Evolutionary conservation across 192 early-diverging fungal species (phyloP).

Genomic region (Linderina pennispora): DNA sequence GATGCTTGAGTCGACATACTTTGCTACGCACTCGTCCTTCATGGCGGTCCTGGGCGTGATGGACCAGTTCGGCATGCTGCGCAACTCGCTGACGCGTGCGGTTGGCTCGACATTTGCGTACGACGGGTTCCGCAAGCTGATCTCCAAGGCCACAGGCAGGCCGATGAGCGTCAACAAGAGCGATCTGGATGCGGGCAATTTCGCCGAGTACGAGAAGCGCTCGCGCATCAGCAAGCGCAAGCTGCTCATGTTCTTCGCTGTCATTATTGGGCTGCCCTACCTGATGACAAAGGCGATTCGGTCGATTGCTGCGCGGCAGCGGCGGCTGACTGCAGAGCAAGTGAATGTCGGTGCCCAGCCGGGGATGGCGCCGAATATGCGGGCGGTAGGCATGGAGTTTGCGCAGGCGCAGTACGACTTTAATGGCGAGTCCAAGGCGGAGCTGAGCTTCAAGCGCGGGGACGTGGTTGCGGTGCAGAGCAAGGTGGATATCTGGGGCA

Average conservation of each 20-base stretch:
- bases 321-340: constrained; percentile 30
- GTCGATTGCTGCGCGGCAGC: constrained; percentile 54
- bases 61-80: constrained; percentile 92
- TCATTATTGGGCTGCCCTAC: constrained; percentile 88
- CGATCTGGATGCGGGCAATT: constrained; percentile 66
- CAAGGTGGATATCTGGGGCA: constrained; percentile 72
- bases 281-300: constrained; percentile 86
- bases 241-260: constrained; percentile 74
- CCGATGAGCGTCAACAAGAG: constrained; percentile 61
- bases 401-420: constrained; percentile 89
- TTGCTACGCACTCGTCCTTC: constrained; percentile 88
- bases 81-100: constrained; percentile 77
- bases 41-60: constrained; percentile 98
- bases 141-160: constrained; percentile 61
- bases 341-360: constrained; percentile 8
- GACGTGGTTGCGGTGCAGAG: constrained; percentile 86
- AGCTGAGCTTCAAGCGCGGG: constrained; percentile 78
- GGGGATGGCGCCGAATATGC: constrained; percentile 24
- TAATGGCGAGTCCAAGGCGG: constrained; percentile 60
- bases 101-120: constrained; percentile 75
- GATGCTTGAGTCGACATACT: constrained; percentile 97
- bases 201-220: constrained; percentile 70
- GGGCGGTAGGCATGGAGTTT: constrained; percentile 67
- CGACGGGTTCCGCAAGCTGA: constrained; percentile 59
- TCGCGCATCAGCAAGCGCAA: constrained; percentile 60